Evolutionary conservation across 2,329 filamentous ascomycete genomes (phyloP).

Genomic region (Ophiostoma australiae): DNA sequence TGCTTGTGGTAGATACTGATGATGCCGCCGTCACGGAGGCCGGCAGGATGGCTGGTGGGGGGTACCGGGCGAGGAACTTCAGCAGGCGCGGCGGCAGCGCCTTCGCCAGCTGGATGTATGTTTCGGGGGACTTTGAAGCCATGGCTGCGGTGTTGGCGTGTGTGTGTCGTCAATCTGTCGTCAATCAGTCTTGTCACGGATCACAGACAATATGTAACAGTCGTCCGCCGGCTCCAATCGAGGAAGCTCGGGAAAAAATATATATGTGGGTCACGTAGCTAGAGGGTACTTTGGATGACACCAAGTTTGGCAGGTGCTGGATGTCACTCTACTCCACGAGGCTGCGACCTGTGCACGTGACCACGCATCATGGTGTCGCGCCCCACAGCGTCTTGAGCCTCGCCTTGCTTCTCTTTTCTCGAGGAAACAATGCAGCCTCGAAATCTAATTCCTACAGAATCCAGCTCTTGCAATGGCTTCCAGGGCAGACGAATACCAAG

Average conservation of each 20-base stretch:
- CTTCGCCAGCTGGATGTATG: conserved; percentile 57
- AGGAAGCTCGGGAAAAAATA: conserved; percentile 43
- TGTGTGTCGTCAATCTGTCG: conserved; percentile 3
- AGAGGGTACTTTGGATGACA: neutral
- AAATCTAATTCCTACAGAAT: neutral
- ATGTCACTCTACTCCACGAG: neutral
- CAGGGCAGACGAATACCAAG: conserved; percentile 15
- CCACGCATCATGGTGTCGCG: neutral
- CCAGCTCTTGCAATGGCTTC: neutral
- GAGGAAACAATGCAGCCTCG: neutral
- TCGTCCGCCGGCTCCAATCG: neutral
- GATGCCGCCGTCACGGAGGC: conserved; percentile 39
- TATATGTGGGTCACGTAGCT: neutral
- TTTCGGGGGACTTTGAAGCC: conserved; percentile 21
- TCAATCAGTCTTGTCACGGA: neutral
- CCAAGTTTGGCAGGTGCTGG: neutral
- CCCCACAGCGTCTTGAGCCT: neutral
- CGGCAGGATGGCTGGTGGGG: conserved; percentile 60
- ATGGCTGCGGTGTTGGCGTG: conserved; percentile 20
- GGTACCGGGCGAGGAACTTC: conserved; percentile 85
- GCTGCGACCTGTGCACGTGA: conserved; percentile 8
- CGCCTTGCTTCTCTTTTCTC: neutral
- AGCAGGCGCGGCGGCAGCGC: conserved; percentile 71
- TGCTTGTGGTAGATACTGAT: conserved; percentile 33
- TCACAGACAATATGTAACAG: neutral